phyloP scores from a whole-genome alignment of 1,284 basidiomycete genomes.

The Sporisorium graminicola region DNA sequence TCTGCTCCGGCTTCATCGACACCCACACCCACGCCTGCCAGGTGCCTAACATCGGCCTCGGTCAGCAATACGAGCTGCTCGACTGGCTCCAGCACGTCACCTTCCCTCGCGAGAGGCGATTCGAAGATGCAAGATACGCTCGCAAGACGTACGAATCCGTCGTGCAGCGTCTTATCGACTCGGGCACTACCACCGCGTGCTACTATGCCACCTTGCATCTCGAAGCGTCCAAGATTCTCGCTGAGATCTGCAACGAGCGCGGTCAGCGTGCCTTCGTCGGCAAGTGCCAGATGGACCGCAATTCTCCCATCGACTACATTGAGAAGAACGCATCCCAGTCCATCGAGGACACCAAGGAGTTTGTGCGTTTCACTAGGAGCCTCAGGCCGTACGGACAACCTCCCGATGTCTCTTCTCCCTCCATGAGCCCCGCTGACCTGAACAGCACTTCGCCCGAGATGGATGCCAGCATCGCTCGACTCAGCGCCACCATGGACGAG shows the following conservation, averaged over 20 bases:
- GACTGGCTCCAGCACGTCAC: slow-evolving; percentile 90
- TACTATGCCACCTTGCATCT: slow-evolving; percentile 90
- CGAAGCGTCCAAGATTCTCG: slow-evolving; percentile 83
- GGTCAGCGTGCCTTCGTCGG: slow-evolving; percentile 91
- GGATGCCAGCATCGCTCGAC: slow-evolving; percentile 59
- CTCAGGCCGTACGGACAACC: slow-evolving; percentile 46
- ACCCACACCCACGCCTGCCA: slow-evolving; percentile 77
- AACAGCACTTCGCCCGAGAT: slow-evolving; percentile 51
- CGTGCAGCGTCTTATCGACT: slow-evolving; percentile 80
- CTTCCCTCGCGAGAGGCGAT: slow-evolving; percentile 89
- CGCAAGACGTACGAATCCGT: slow-evolving; percentile 79
- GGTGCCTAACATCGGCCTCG: slow-evolving; percentile 78
- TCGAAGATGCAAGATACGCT: slow-evolving; percentile 81
- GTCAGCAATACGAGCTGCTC: slow-evolving; percentile 77
- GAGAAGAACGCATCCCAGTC: slow-evolving; percentile 72
- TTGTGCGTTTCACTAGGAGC: slow-evolving; percentile 56
- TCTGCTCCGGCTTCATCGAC: slow-evolving; percentile 89
- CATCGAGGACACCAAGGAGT: slow-evolving; percentile 63
- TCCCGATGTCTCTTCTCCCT: slow-evolving; percentile 47
- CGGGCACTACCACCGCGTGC: slow-evolving; percentile 85
- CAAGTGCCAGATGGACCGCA: slow-evolving; percentile 92
- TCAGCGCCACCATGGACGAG: slow-evolving; percentile 61
- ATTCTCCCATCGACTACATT: slow-evolving; percentile 79
- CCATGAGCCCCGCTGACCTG: slow-evolving; percentile 48
- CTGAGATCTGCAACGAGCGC: slow-evolving; percentile 78